Evolutionary conservation across 352 stramenopile species (phyloP), one percentile per base, ranked within the genome.

Genomic region (Phytopythium cucurbitacearum): DNA sequence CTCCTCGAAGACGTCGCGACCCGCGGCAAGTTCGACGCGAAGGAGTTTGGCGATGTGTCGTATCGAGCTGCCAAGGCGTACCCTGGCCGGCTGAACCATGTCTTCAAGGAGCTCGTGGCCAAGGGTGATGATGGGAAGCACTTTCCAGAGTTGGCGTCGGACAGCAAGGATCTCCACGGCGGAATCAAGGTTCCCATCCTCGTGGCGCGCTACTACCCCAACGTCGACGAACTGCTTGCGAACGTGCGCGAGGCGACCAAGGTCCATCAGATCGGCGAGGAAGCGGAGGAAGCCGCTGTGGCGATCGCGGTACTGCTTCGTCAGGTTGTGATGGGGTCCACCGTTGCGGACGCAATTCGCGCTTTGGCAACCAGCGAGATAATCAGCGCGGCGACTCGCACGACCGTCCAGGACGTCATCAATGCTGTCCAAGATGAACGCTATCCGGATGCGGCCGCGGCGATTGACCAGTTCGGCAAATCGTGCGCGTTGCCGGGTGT

Each of bases 21-120:
- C 6, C 63, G 67, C 15, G 71, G 73, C 15, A 44, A 57, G n/a
- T 88, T 88, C 28, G 62, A 71, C 39, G 55, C 76, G 28, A 56
- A 58, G 0, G 58, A 65, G 51, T 89, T 85, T 45, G 73, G 68
- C 12, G 59, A 64, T 33, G 51, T 47, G 12, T 87, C 75, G 42
- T 87, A 87, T 54, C 60, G 59, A 9, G 75, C 73, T 4, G 68
- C 77, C 38, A 87, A 87, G 64, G 56, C 59, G 35, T 86, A 85
- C 64, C 67, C 64, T 13, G 79, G 73, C 1, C 71, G 73, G 7
- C 58, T 87, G 37, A 89, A 89, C 58, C 62, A 76, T 48, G 73
- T 85, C 53, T 83, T 89, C 52, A 78, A 79, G 50, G 71, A 89
- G 48, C 68, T 87, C 56, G 74, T 89, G 36, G 59, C 60, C 34